Evolutionary conservation across 495 filamentous ascomycete genomes (phyloP).

Genomic region (Neurospora hispaniola): DNA sequence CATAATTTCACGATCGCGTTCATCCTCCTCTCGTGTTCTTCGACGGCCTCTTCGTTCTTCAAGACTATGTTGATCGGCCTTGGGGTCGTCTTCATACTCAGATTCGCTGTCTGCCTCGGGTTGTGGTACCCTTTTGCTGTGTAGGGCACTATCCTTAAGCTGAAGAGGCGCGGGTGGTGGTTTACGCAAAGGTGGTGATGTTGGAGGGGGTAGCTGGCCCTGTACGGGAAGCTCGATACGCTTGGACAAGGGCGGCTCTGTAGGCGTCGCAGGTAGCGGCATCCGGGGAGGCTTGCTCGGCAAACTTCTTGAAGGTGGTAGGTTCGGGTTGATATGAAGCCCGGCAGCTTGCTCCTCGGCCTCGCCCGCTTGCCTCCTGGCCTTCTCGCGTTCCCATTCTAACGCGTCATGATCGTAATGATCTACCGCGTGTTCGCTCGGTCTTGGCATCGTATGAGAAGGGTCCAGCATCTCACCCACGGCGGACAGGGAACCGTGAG

Average conservation of each 20-base stretch:
- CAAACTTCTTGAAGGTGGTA: conserved; percentile 39
- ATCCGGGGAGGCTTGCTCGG: conserved; percentile 34
- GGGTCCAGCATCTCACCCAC: conserved; percentile 36
- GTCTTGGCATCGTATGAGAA: conserved; percentile 43
- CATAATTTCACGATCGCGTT: conserved; percentile 60
- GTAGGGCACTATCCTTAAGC: conserved; percentile 36
- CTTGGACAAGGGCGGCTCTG: conserved; percentile 26
- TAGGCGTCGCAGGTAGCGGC: conserved; percentile 29
- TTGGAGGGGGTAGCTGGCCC: conserved; percentile 31
- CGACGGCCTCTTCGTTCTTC: conserved; percentile 62
- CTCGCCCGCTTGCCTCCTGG: conserved; percentile 29
- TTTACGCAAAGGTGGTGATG: conserved; percentile 57
- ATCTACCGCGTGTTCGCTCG: conserved; percentile 41
- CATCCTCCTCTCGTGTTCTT: conserved; percentile 82
- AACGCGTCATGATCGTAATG: conserved; percentile 43
- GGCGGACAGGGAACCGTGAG: conserved; percentile 18
- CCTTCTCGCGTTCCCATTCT: conserved; percentile 31
- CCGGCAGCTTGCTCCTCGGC: conserved; percentile 17
- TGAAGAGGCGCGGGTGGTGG: conserved; percentile 77
- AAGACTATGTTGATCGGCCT: conserved; percentile 48
- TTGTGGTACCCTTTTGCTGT: conserved; percentile 32
- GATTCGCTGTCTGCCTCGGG: conserved; percentile 58
- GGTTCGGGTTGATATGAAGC: conserved; percentile 31
- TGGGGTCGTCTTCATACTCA: conserved; percentile 70
- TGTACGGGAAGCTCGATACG: not conserved